Percentiles rank a stretch among this genome's conserved stretches.
Conservation (phyloP, 345 rosid genomes). For the Eucalyptus fibrosa region DNA sequence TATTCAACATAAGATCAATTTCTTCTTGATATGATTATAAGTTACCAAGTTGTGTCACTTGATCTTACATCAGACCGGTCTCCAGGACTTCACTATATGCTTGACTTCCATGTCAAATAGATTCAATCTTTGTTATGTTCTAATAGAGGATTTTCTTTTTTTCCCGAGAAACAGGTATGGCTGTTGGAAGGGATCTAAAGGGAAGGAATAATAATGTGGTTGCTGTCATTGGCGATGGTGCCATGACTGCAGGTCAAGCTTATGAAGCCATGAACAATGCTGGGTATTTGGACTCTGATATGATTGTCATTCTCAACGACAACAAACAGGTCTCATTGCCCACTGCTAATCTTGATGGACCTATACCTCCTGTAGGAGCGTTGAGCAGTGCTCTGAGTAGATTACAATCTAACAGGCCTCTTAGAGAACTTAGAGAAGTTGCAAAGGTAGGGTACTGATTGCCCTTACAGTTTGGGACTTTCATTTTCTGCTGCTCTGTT, state of each 20-base stretch:
- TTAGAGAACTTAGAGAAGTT: conserved; percentile 90
- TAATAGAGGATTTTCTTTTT: background rate
- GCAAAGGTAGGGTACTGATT: conserved; percentile 53
- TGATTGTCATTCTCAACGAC: conserved; percentile 95
- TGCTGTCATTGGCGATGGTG: conserved; percentile 93
- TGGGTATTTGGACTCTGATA: conserved; percentile 89
- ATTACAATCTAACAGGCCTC: conserved; percentile 88
- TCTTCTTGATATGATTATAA: background rate
- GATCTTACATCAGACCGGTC: background rate
- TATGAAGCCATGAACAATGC: conserved; percentile 99
- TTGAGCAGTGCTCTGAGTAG: conserved; percentile 95
- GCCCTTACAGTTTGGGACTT: background rate
- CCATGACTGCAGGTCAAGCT: conserved; percentile 99
- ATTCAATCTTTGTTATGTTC: background rate
- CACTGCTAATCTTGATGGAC: conserved; percentile 91
- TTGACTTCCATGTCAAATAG: background rate
- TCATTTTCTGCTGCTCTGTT: background rate
- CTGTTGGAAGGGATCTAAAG: conserved; percentile 86
- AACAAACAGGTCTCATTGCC: conserved; percentile 97
- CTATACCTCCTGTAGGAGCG: conserved; percentile 94
- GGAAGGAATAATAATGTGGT: conserved; percentile 64
- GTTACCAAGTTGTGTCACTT: background rate
- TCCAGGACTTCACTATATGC: background rate
- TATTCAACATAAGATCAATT: background rate
- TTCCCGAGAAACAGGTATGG: conserved; percentile 56